Conservation (phyloP, 2,329 filamentous ascomycete genomes). For the Mycosphaerella sp. region DNA sequence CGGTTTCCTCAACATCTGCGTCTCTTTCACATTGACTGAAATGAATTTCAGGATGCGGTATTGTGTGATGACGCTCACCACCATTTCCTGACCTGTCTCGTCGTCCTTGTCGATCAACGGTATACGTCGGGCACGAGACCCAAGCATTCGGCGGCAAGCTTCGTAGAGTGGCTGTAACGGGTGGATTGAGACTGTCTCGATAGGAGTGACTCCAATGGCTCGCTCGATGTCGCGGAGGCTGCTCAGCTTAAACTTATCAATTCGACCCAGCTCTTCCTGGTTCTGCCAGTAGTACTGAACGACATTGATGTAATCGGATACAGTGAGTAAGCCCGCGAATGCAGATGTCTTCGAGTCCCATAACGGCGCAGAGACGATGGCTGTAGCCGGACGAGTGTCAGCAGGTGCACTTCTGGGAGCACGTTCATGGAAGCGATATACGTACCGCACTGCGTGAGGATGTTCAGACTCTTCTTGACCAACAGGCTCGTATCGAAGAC, state of each 20-base stretch:
- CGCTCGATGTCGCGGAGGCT: conserved; percentile 94
- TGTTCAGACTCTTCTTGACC: conserved; percentile 94
- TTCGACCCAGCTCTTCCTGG: conserved; percentile 77
- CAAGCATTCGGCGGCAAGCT: conserved; percentile 88
- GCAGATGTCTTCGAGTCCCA: conserved; percentile 93
- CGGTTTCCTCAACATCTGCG: conserved; percentile 79
- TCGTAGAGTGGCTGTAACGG: conserved; percentile 88
- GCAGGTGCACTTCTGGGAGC: neutral
- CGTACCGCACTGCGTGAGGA: conserved; percentile 87
- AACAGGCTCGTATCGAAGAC: conserved; percentile 91
- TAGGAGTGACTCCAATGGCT: conserved; percentile 80
- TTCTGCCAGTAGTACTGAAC: conserved; percentile 99
- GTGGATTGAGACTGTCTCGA: conserved; percentile 94
- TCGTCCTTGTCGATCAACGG: conserved; percentile 90
- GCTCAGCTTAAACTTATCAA: conserved; percentile 89
- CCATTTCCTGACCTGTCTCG: conserved; percentile 84
- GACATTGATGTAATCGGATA: conserved; percentile 96
- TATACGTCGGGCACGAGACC: conserved; percentile 86
- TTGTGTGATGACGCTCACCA: conserved; percentile 95
- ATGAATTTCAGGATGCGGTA: conserved; percentile 99
- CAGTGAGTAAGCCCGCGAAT: conserved; percentile 90
- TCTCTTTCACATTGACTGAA: conserved; percentile 87
- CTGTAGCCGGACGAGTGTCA: conserved; percentile 44
- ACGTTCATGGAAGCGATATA: neutral
- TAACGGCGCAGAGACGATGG: conserved; percentile 92